phyloP scores from a whole-genome alignment of 1,284 basidiomycete genomes.

The Heterobasidion occidentale region DNA sequence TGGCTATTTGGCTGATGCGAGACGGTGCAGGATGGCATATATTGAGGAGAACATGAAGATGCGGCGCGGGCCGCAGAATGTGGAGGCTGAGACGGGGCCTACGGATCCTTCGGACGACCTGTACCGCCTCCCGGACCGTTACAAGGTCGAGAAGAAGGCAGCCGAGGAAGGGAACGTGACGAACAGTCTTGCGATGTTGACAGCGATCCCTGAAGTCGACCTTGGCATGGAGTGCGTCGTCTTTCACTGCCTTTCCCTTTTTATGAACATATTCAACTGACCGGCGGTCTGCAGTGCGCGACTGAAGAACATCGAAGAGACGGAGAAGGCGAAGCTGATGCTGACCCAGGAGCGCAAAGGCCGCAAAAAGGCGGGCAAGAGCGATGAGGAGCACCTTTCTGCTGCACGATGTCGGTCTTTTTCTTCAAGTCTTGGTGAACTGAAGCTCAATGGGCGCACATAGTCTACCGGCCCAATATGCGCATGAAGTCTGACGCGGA shows the following conservation, averaged over 20 bases:
- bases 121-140: slow-evolving; percentile 70
- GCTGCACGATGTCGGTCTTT: slow-evolving; percentile 71
- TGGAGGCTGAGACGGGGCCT: slow-evolving; percentile 31
- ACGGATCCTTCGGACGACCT: slow-evolving; percentile 76
- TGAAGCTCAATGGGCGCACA: background rate
- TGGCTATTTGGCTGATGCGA: background rate
- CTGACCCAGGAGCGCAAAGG: slow-evolving; percentile 71
- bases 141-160: slow-evolving; percentile 49
- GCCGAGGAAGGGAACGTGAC: slow-evolving; percentile 89
- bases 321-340: slow-evolving; percentile 87
- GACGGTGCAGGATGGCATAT: slow-evolving; percentile 83
- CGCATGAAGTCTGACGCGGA: slow-evolving; percentile 79
- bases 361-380: slow-evolving; percentile 36
- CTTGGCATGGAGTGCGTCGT: slow-evolving; percentile 94
- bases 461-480: slow-evolving; percentile 79
- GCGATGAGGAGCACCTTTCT: slow-evolving; percentile 74
- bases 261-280: too few relatives aligned
- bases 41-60: slow-evolving; percentile 91
- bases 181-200: slow-evolving; percentile 89
- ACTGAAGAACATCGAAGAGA: slow-evolving; percentile 92
- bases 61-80: slow-evolving; percentile 52
- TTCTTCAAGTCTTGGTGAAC: background rate
- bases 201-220: slow-evolving; percentile 94
- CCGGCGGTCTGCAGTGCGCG: slow-evolving; percentile 51
- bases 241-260: too few relatives aligned